Evolutionary conservation across 805 yeast genomes (phyloP), one percentile per base, ranked within the genome.

Genomic region (Cyberlindnera mrakii): DNA sequence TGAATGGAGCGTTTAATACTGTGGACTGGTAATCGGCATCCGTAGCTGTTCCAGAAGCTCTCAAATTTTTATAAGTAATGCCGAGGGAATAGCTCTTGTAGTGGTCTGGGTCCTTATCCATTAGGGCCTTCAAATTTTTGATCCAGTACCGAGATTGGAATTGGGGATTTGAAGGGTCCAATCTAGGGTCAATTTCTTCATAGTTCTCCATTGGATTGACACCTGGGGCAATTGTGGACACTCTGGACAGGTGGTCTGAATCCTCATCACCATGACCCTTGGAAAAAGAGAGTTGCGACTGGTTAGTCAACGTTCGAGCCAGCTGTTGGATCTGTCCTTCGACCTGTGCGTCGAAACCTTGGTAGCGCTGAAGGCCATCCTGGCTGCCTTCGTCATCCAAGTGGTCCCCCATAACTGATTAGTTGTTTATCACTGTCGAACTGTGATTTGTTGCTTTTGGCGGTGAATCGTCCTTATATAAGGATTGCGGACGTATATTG

Each of bases 11-110:
- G 53, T 80, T 82, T n/a, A 71, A 53, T 4, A 78, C 75, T 3
- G 82, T 82, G 11, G 78, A 64, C 57, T 82, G 89, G 62, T 80
- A 84, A 57, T 80, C 87, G 4, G 83, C 71, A 53, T 73, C 80
- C 4, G 71, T 60, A 17, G 80, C 77, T 31, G 65, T 64, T 49
- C 91, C 91, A 43, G 67, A 75, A 4, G 85, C 85, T 43, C 79
- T 63, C 50, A 84, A 64, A 52, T 80, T 62, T 46, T 74, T 68
- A 67, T 76, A 85, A 3, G 78, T 66, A 34, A 82, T 65, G 10
- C 87, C 81, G 41, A 81, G 63, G 19, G 72, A 68, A 37, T 76
- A 65, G 23, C 80, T 78, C 53, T 74, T 73, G 58, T 75, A 80
- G 55, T 77, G 70, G 4, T 79, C 87, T 0, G 78, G 77, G 53